A percentile compares a stretch with the other conserved stretches of the same genome.
These are phyloP conservation scores for Mycena citricolor DNA, from an alignment of 1,284 basidiomycete species.

Conservation along the genomic window DNA sequence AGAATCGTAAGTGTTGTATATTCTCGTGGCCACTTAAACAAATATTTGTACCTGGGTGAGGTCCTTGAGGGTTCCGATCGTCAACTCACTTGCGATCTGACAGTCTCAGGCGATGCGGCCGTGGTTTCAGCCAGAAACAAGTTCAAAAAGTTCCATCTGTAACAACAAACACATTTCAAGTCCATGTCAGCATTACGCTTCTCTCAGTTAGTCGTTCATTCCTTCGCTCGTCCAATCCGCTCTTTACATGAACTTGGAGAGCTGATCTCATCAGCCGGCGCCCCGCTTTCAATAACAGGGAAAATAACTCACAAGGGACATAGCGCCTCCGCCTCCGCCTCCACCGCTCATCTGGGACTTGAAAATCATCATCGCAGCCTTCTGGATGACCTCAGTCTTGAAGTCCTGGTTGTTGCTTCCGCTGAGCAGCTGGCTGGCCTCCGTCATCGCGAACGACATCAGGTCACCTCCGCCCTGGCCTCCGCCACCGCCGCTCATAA, in stretches of 20 bases:
- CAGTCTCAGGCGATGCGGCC: too few species aligned
- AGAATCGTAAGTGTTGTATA: too few species aligned
- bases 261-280: slow-evolving; percentile 6
- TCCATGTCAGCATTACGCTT: slow-evolving; percentile 6
- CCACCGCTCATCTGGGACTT: slow-evolving; percentile 64
- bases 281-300: slow-evolving; percentile 9
- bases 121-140: too few species aligned
- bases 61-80: too few species aligned
- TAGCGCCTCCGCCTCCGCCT: slow-evolving; percentile 51
- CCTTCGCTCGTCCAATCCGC: too few species aligned
- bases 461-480: slow-evolving; percentile 58
- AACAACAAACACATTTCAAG: slow-evolving; percentile 15
- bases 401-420: slow-evolving; percentile 64
- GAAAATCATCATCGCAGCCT: slow-evolving; percentile 82
- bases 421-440: slow-evolving; percentile 75
- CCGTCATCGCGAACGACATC: slow-evolving; percentile 81
- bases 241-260: slow-evolving; percentile 19
- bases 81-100: too few species aligned
- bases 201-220: too few species aligned
- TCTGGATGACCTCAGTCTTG: slow-evolving; percentile 81
- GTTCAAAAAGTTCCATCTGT: too few species aligned
- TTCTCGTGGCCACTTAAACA: too few species aligned
- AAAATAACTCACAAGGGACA: slow-evolving; percentile 53
- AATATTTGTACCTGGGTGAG: too few species aligned
- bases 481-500: slow-evolving; percentile 50